Base-by-base conservation (phyloP, 2,329 filamentous ascomycete species). In the Bimuria novae-zelandiae region DNA sequence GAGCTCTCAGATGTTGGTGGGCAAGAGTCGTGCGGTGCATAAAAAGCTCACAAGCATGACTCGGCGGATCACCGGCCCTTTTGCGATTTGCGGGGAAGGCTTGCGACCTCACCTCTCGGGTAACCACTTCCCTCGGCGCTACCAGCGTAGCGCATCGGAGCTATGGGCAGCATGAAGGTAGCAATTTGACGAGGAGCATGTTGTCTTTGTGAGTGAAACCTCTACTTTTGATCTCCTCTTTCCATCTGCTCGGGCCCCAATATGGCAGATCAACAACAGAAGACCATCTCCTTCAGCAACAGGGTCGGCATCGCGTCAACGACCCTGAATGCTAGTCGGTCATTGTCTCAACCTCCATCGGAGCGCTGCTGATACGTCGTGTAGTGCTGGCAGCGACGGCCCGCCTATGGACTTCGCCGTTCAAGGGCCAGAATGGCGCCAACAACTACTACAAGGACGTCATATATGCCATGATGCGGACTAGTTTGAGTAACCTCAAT, bases 391-490 rank as follows among this genome's bases (percentile, higher is more conserved):
- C 72, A 8, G 70, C 69, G n/a, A 62, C 71, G 4, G 59, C 57
- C 25, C 70, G 73, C 7, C 54, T 70, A 29, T 48, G 72, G 48
- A 68, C 63, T 0, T 71, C 71, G 0, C 75, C 69, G 6, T 70
- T 77, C 67, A 73, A 72, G 50, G 69, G 69, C 55, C 33, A 57
- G 22, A 71, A 69, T 41, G 70, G 63, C 49, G 65, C 65, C 47
- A 71, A 63, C 44, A 72, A 51, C n/a, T 72, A 71, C 62, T 69
- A 62, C 67, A 67, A 75, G 60, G 68, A 74, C 57, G 57, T 74
- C 51, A 55, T 66, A 29, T 66, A 69, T 45, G 61, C 65, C 51
- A 57, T 62, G 55, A 62, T 69, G 41, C 63, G 72, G 37, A 60
- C 66, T 8, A 65, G 69, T 42, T 57, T 75, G 29, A 66, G 64